A percentile compares a stretch with the other conserved stretches of the same genome.
These are phyloP conservation scores for Hanseniaspora hatyaiensis DNA, from an alignment of 805 yeast species.

Conservation along the genomic window DNA sequence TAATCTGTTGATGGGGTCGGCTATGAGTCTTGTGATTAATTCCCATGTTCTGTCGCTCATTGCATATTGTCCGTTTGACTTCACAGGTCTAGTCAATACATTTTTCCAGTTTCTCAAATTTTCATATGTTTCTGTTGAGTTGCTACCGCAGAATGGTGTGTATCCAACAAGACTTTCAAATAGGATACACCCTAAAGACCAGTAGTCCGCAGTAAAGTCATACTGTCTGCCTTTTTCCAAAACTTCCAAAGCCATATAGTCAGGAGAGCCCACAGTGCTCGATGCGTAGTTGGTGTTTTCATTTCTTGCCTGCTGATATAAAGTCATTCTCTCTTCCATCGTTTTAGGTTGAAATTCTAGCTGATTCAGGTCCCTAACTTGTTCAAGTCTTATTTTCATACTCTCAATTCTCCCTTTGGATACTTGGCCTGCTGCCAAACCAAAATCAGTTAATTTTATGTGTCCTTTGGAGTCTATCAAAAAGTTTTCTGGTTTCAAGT, in stretches of 20 bases:
- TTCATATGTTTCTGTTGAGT: slow-evolving; percentile 87
- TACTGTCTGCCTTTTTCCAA: slow-evolving; percentile 76
- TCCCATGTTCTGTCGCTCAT: slow-evolving; percentile 97
- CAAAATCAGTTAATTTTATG: slow-evolving; percentile 89
- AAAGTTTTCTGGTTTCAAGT: slow-evolving; percentile 89
- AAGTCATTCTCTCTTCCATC: slow-evolving; percentile 72
- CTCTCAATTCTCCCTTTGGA: slow-evolving; percentile 87
- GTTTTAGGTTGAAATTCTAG: slow-evolving; percentile 55
- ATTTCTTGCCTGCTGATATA: slow-evolving; percentile 69
- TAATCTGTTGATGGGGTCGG: slow-evolving; percentile 64
- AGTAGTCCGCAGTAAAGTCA: slow-evolving; percentile 93
- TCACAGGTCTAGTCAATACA: slow-evolving; percentile 76
- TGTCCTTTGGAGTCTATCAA: slow-evolving; percentile 83
- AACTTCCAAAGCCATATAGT: slow-evolving; percentile 97
- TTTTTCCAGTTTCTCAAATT: slow-evolving; percentile 89
- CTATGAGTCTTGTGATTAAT: slow-evolving; percentile 63
- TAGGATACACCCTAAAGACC: slow-evolving; percentile 96
- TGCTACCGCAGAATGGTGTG: slow-evolving; percentile 91
- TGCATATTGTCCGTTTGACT: slow-evolving; percentile 81
- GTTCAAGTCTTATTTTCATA: slow-evolving; percentile 60
- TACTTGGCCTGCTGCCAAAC: slow-evolving; percentile 92
- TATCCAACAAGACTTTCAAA: slow-evolving; percentile 94
- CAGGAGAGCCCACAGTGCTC: slow-evolving; percentile 96
- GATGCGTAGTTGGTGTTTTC: slow-evolving; percentile 76
- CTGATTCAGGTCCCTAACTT: slow-evolving; percentile 64